Percentiles rank a stretch among this genome's conserved stretches.
phyloP scores from a whole-genome alignment of 352 stramenopile genomes.

The Globisporangium nagaii region DNA sequence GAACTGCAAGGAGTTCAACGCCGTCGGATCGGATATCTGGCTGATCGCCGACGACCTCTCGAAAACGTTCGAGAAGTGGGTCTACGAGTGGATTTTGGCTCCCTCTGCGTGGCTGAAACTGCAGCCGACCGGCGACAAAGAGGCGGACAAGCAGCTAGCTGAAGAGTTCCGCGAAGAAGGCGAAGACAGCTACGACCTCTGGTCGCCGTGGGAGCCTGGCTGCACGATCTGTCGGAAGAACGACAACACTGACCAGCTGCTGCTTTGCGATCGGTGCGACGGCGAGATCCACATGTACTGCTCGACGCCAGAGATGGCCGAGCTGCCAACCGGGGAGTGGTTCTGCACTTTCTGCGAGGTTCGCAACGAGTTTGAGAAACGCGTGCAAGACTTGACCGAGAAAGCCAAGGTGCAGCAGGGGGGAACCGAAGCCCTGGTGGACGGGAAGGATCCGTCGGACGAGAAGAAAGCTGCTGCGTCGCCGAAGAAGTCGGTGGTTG shows the following conservation, averaged over 20 bases:
- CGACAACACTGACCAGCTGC: constrained; percentile 65
- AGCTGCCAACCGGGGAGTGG: constrained; percentile 77
- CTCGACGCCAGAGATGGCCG: constrained; percentile 57
- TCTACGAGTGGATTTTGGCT: constrained; percentile 82
- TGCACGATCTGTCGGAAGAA: constrained; percentile 77
- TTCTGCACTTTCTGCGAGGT: constrained; percentile 70
- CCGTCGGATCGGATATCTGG: constrained; percentile 78
- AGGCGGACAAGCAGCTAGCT: constrained; percentile 40
- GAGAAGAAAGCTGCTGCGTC: background rate
- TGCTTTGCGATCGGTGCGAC: constrained; percentile 86
- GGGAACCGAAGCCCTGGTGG: background rate
- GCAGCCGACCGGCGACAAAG: constrained; percentile 30
- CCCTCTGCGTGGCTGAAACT: constrained; percentile 81
- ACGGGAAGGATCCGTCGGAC: constrained; percentile 1
- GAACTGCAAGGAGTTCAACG: constrained; percentile 87
- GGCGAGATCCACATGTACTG: constrained; percentile 86
- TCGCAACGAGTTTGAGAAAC: constrained; percentile 42
- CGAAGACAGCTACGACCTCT: constrained; percentile 64
- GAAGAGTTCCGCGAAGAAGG: constrained; percentile 60
- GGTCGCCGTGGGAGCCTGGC: constrained; percentile 71
- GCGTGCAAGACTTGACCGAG: constrained; percentile 13
- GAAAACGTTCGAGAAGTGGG: constrained; percentile 81
- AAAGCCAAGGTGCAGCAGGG: background rate
- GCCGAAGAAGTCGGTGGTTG: background rate
- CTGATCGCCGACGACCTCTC: constrained; percentile 59